Evolutionary conservation across 345 rosid genomes (phyloP).

Genomic region (Eucalyptus sp.): DNA sequence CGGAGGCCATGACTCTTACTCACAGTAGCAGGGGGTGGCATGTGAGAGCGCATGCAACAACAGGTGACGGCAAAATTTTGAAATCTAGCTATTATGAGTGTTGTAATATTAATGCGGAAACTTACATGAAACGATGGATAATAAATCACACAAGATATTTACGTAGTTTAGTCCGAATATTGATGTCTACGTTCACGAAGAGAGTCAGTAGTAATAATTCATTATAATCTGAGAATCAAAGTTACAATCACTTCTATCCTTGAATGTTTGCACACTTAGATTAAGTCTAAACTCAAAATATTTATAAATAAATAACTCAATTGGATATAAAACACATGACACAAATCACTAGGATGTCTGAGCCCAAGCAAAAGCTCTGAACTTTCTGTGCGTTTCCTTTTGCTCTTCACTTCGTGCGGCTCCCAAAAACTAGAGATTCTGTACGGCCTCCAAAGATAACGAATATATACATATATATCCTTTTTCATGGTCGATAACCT

Average conservation of each 20-base stretch:
- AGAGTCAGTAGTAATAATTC: fast-evolving
- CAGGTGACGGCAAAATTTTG: background rate
- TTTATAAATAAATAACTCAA: too few relatives aligned
- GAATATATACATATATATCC: background rate
- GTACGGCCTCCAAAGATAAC: background rate
- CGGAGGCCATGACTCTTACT: background rate
- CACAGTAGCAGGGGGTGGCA: too few relatives aligned
- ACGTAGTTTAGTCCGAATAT: fast-evolving
- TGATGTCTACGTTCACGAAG: too few relatives aligned
- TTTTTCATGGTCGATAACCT: too few relatives aligned
- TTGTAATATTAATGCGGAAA: too few relatives aligned
- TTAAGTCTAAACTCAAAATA: too few relatives aligned
- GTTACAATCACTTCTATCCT: fast-evolving
- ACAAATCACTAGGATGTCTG: background rate
- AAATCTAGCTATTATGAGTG: background rate
- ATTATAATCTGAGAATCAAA: too few relatives aligned
- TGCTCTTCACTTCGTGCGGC: background rate
- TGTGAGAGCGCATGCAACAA: too few relatives aligned
- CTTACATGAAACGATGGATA: fast-evolving
- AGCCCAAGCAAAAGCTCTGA: background rate
- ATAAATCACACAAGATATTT: too few relatives aligned
- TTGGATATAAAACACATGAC: too few relatives aligned
- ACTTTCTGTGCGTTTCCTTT: background rate
- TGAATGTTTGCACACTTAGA: background rate
- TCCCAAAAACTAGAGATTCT: background rate